Evolutionary conservation across 257 asterid species (phyloP).

Genomic region (Solanum rostratum): DNA sequence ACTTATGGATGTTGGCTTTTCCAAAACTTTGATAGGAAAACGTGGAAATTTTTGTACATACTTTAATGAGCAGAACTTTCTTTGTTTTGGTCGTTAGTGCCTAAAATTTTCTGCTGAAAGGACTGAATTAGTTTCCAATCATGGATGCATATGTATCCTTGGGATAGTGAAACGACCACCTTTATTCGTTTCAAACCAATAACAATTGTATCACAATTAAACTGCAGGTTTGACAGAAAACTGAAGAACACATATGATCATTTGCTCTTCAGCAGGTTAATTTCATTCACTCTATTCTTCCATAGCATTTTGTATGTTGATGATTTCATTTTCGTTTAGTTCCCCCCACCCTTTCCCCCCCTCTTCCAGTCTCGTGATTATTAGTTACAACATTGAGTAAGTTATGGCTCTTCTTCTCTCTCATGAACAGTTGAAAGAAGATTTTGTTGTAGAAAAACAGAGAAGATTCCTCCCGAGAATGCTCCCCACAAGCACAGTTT

Average conservation of each 20-base stretch:
- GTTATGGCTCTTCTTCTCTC: background rate
- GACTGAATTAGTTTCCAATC: background rate
- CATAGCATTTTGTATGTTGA: background rate
- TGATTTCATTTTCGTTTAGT: background rate
- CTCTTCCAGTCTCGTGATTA: background rate
- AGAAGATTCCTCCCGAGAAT: background rate
- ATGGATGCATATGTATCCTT: background rate
- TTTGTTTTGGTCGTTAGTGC: background rate
- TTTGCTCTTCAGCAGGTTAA: constrained; percentile 91
- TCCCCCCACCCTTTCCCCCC: background rate
- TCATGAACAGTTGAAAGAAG: background rate
- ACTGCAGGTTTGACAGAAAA: constrained; percentile 92
- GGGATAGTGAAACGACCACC: background rate
- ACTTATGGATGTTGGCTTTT: background rate
- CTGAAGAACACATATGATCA: constrained; percentile 82
- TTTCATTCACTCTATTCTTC: background rate
- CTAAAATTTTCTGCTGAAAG: background rate
- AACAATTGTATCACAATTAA: background rate
- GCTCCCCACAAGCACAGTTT: background rate
- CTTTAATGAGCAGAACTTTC: background rate
- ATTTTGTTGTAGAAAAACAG: background rate
- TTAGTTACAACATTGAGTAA: background rate
- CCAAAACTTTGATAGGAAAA: background rate
- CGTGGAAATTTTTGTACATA: background rate
- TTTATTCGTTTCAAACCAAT: background rate